These are phyloP conservation scores for Ramaria sp. DNA, from an alignment of 768 basidiomycete genomes.

Conservation along the genomic window DNA sequence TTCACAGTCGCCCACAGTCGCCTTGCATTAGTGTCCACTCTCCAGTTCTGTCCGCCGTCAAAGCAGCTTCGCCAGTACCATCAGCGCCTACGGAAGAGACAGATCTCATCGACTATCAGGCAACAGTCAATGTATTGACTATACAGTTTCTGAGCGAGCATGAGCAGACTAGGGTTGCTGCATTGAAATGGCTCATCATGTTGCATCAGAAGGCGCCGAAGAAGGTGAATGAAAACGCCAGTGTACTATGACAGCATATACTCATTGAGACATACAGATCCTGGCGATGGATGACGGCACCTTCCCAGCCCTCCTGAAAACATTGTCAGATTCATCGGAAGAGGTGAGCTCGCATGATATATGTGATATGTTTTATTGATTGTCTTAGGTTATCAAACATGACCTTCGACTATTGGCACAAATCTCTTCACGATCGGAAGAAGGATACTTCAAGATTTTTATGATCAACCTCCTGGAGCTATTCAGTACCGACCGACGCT, in stretches of 20 bases:
- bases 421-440: slow-evolving; percentile 92
- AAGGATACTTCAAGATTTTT: slow-evolving; percentile 90
- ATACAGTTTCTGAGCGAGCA: slow-evolving; percentile 93
- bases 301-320: slow-evolving; percentile 91
- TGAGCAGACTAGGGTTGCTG: slow-evolving; percentile 92
- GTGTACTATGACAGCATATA: background rate
- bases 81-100: slow-evolving; percentile 31
- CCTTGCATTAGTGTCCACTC: slow-evolving; percentile 23
- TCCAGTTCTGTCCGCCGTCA: slow-evolving; percentile 16
- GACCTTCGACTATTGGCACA: slow-evolving; percentile 94
- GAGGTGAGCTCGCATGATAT: slow-evolving; percentile 45
- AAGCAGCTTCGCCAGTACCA: slow-evolving; percentile 16
- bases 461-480: slow-evolving; percentile 92
- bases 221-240: slow-evolving; percentile 43
- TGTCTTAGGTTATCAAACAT: slow-evolving; percentile 77
- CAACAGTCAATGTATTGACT: slow-evolving; percentile 86
- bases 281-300: slow-evolving; percentile 94
- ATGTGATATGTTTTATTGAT: background rate
- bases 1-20: slow-evolving; percentile 50
- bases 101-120: slow-evolving; percentile 85
- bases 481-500: slow-evolving; percentile 86
- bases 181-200: slow-evolving; percentile 97
- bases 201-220: slow-evolving; percentile 95
- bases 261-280: slow-evolving; percentile 41
- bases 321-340: slow-evolving; percentile 91